phyloP scores from a whole-genome alignment of 768 basidiomycete species.

The Chalciporus pseudorubinellus region DNA sequence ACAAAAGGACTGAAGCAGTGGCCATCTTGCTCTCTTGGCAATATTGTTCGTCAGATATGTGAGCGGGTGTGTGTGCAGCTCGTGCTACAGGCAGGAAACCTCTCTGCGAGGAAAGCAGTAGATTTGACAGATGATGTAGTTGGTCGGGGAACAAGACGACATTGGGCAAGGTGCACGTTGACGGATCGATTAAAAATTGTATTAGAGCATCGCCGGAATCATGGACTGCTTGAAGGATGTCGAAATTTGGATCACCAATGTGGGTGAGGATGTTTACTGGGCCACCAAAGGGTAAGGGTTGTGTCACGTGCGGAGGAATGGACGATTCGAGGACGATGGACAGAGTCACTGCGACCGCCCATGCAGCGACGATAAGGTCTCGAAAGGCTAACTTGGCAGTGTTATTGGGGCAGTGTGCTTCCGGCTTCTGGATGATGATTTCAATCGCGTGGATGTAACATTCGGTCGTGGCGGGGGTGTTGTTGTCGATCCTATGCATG shows the following conservation, averaged over 20 bases:
- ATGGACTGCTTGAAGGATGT: slow-evolving; percentile 36
- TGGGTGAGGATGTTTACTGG: slow-evolving; percentile 20
- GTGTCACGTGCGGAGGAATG: slow-evolving; percentile 20
- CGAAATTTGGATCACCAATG: slow-evolving; percentile 35
- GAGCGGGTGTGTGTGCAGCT: slow-evolving; percentile 16
- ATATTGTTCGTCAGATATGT: slow-evolving; percentile 28
- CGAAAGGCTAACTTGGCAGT: slow-evolving; percentile 30
- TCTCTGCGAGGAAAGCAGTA: slow-evolving; percentile 37
- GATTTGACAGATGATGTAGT: slow-evolving; percentile 31
- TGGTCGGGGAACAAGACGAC: slow-evolving; percentile 43
- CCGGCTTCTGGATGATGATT: slow-evolving; percentile 35
- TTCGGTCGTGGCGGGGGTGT: slow-evolving; percentile 28
- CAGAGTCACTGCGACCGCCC: slow-evolving; percentile 34
- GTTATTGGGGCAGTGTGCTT: slow-evolving; percentile 12
- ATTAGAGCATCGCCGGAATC: slow-evolving; percentile 34
- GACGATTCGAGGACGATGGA: slow-evolving; percentile 24
- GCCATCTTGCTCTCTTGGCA: slow-evolving; percentile 28
- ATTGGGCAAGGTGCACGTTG: slow-evolving; percentile 40
- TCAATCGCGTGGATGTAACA: slow-evolving; percentile 46
- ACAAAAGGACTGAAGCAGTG: slow-evolving; percentile 41
- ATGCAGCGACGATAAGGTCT: slow-evolving; percentile 40
- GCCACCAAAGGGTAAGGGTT: slow-evolving; percentile 18
- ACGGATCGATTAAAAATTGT: slow-evolving; percentile 32
- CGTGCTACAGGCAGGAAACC: slow-evolving; percentile 36
- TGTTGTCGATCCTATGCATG: slow-evolving; percentile 28